Conservation (phyloP, 2,329 filamentous ascomycete genomes). For the Emericellopsis atlantica region DNA sequence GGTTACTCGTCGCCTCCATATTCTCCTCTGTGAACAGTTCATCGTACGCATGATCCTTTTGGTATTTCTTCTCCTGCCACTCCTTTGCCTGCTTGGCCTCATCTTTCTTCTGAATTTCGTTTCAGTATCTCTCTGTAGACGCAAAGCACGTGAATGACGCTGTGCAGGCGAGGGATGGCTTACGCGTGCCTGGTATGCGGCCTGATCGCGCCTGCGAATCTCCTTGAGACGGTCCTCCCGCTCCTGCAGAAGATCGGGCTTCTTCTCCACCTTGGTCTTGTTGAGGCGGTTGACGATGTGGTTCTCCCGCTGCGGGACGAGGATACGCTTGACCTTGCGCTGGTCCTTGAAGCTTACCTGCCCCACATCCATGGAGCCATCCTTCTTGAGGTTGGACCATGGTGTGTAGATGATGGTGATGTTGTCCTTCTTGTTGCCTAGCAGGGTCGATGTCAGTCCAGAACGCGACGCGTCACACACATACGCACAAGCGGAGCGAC, state of each 20-base stretch:
- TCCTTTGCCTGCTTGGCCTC: constrained; percentile 64
- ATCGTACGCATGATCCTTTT: constrained; percentile 97
- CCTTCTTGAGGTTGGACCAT: constrained; percentile 92
- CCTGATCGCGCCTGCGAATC: constrained; percentile 59
- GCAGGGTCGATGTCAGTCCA: neutral
- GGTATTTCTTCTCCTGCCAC: constrained; percentile 79
- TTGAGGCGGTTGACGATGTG: constrained; percentile 92
- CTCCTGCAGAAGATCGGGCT: constrained; percentile 72
- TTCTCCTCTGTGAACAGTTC: constrained; percentile 79
- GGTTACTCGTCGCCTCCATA: constrained; percentile 67
- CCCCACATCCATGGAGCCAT: constrained; percentile 87
- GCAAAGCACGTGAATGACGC: too few relatives aligned
- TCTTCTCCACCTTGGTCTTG: constrained; percentile 86
- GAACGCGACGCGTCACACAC: neutral
- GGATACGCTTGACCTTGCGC: constrained; percentile 71
- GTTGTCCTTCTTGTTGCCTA: constrained; percentile 98
- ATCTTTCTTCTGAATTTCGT: constrained; percentile 52
- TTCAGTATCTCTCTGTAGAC: neutral
- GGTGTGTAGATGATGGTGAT: constrained; percentile 94
- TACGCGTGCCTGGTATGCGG: constrained; percentile 48
- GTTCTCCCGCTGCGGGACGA: constrained; percentile 74
- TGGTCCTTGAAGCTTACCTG: constrained; percentile 91
- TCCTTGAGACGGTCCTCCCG: constrained; percentile 64
- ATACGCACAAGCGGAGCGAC: constrained; percentile 1
- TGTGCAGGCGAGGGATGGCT: constrained; percentile 8